Conservation (phyloP, 441 rosid species). For the Viola pubescens region DNA sequence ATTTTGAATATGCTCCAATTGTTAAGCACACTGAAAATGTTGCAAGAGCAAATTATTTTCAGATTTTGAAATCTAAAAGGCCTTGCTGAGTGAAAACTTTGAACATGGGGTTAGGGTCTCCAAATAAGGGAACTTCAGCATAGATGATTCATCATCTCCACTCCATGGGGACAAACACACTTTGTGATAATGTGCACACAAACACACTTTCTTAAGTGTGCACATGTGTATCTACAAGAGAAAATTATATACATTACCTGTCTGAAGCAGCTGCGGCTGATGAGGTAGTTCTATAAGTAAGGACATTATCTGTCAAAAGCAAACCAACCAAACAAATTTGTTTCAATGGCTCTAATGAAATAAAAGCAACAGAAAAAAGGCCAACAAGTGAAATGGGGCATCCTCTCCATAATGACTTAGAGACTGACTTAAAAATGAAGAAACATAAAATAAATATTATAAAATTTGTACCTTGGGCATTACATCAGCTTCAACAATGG, state of each 20-base stretch:
- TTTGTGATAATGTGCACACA: background rate
- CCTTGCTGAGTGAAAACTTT: conserved; percentile 11
- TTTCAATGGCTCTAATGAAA: background rate
- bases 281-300: conserved; percentile 54
- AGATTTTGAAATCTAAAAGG: conserved; percentile 16
- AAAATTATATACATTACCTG: conserved; percentile 37
- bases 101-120: conserved; percentile 5
- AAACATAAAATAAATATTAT: background rate
- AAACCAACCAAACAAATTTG: conserved; percentile 5
- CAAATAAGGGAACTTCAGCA: conserved; percentile 5
- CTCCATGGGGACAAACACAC: conserved; percentile 5
- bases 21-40: conserved; percentile 81
- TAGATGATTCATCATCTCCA: conserved; percentile 12
- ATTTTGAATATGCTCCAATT: conserved; percentile 93
- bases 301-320: conserved; percentile 20
- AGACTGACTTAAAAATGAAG: background rate
- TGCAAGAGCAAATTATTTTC: conserved; percentile 13
- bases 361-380: background rate
- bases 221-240: too few relatives aligned
- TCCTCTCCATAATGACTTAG: background rate
- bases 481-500: conserved; percentile 70
- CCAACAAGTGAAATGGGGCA: too few relatives aligned
- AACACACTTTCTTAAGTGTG: background rate
- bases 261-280: conserved; percentile 90
- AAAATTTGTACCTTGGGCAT: conserved; percentile 71